phyloP scores from a whole-genome alignment of 2,329 filamentous ascomycete species.

The Phoma herbarum region DNA sequence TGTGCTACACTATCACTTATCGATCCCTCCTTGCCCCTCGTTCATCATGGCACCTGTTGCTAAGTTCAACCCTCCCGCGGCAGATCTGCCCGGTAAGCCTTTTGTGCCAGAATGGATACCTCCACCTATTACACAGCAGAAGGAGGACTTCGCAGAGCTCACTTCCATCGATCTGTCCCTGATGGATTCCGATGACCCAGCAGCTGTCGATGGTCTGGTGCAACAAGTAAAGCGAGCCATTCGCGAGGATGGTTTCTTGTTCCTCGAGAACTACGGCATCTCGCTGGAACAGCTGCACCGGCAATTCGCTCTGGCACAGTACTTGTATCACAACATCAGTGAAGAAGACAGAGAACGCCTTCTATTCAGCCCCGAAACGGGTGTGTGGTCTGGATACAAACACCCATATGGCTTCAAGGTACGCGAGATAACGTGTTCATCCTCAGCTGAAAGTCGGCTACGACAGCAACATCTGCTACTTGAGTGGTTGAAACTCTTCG shows the following conservation, averaged over 20 bases:
- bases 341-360: slow-evolving; percentile 61
- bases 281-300: slow-evolving; percentile 59
- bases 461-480: too few relatives aligned
- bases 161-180: slow-evolving; percentile 45
- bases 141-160: slow-evolving; percentile 52
- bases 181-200: slow-evolving; percentile 43
- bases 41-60: slow-evolving; percentile 28
- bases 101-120: slow-evolving; percentile 42
- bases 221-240: slow-evolving; percentile 50
- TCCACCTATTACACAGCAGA: slow-evolving; percentile 57
- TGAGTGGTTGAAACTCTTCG: too few relatives aligned
- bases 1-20: not conserved
- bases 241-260: slow-evolving; percentile 49
- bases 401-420: slow-evolving; percentile 59
- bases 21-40: not conserved
- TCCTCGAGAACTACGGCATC: slow-evolving; percentile 61
- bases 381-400: slow-evolving; percentile 62
- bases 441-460: too few relatives aligned
- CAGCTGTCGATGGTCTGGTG: slow-evolving; percentile 56
- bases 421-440: slow-evolving; percentile 5
- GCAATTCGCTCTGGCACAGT: slow-evolving; percentile 61
- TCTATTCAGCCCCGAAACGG: slow-evolving; percentile 58
- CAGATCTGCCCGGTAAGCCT: slow-evolving; percentile 34
- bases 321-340: slow-evolving; percentile 60
- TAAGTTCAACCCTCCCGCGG: slow-evolving; percentile 32